Evolutionary conservation across 192 early-diverging fungal species (phyloP).

Genomic region (Coemansia sp.): DNA sequence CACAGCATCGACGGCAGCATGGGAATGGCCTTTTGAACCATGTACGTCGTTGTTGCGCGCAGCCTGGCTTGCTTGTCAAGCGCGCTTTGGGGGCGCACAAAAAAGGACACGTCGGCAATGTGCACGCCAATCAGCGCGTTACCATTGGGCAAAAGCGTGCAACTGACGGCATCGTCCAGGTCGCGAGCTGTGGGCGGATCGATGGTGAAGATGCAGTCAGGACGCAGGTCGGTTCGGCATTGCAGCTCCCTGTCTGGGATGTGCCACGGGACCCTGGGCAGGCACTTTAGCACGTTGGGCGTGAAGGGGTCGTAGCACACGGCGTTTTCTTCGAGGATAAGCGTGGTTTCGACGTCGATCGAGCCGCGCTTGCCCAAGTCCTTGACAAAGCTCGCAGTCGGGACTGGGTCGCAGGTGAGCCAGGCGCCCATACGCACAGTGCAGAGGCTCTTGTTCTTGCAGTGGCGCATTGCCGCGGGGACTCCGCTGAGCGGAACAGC

Average conservation of each 20-base stretch:
- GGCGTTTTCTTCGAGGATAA: constrained; percentile 82
- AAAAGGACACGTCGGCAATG: constrained; percentile 97
- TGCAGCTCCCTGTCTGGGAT: constrained; percentile 74
- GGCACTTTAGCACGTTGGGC: constrained; percentile 72
- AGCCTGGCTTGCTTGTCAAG: constrained; percentile 86
- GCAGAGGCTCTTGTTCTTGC: constrained; percentile 1
- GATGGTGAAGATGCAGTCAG: constrained; percentile 80
- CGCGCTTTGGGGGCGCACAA: constrained; percentile 78
- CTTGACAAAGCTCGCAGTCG: constrained; percentile 19
- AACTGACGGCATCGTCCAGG: constrained; percentile 57
- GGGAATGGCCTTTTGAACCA: constrained; percentile 88
- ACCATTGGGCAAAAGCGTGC: constrained; percentile 38
- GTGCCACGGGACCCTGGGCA: constrained; percentile 76
- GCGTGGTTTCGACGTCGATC: constrained; percentile 77
- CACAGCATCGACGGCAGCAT: constrained; percentile 93
- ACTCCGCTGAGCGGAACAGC: constrained; percentile 6
- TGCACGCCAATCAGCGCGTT: constrained; percentile 65
- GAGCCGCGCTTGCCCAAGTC: constrained; percentile 79
- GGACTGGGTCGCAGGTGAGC: constrained; percentile 15
- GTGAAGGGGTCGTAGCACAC: constrained; percentile 73
- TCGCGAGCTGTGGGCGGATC: constrained; percentile 70
- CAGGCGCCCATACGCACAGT: constrained; percentile 27
- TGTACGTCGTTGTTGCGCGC: constrained; percentile 93
- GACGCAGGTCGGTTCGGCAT: constrained; percentile 75
- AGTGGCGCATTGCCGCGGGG: neutral